Evolutionary conservation across 441 rosid genomes (phyloP).

Genomic region (Corymbia calophylla): DNA sequence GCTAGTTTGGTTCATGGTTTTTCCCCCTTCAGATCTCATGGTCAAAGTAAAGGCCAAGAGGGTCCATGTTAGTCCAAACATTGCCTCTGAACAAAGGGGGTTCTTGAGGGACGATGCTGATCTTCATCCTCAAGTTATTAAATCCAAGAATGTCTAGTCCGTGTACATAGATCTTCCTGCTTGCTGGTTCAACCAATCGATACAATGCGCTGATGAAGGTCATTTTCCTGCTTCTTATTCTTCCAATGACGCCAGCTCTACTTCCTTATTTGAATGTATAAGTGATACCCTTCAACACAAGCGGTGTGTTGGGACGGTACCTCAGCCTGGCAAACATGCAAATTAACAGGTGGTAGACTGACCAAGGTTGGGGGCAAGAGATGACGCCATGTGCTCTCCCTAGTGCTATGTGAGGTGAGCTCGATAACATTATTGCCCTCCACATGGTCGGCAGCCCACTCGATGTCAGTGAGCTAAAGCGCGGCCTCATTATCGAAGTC

Average conservation of each 20-base stretch:
- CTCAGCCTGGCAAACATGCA: too few relatives aligned
- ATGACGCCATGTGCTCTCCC: too few relatives aligned
- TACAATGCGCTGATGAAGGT: conserved; percentile 82
- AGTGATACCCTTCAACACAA: too few relatives aligned
- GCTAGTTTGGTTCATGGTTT: conserved; percentile 39
- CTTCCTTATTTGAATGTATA: conserved; percentile 30
- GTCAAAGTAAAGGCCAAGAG: conserved; percentile 59
- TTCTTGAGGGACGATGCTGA: conserved; percentile 91
- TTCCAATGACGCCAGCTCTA: conserved; percentile 79
- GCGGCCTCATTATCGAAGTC: too few relatives aligned
- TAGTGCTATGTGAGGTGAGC: too few relatives aligned
- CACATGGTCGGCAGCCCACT: too few relatives aligned
- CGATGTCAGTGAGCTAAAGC: too few relatives aligned
- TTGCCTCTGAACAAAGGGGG: conserved; percentile 79
- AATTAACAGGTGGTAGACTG: too few relatives aligned
- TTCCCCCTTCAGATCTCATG: conserved; percentile 46
- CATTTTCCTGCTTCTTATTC: conserved; percentile 91
- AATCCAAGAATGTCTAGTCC: conserved; percentile 74
- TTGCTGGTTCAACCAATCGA: conserved; percentile 72
- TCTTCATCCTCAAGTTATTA: conserved; percentile 73
- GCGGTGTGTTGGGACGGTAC: too few relatives aligned
- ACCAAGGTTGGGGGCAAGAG: too few relatives aligned
- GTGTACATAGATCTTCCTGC: conserved; percentile 59
- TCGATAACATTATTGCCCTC: too few relatives aligned
- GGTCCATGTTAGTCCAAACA: conserved; percentile 64